Evolutionary conservation across 176 grass and related monocot genomes (phyloP).

Genomic region (Raddia guianensis): DNA sequence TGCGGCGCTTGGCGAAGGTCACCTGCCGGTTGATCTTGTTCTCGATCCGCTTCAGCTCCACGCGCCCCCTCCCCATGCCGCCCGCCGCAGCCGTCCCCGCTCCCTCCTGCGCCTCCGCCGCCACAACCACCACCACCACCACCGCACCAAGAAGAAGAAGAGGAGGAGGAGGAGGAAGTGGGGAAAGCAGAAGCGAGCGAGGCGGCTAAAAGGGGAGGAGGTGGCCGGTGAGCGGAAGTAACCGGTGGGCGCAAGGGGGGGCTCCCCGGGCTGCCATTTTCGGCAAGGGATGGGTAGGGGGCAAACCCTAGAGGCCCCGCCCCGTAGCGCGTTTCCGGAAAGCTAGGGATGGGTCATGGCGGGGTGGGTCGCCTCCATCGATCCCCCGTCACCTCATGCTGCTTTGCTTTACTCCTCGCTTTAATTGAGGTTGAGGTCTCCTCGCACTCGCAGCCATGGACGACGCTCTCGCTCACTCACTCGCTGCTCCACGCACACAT

Average conservation of each 20-base stretch:
- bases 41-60: conserved; percentile 74
- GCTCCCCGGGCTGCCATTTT: conserved; percentile 36
- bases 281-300: conserved; percentile 41
- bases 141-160: not conserved
- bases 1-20: conserved; percentile 73
- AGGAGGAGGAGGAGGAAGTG: not conserved
- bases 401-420: not conserved
- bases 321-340: conserved; percentile 50
- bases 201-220: not conserved
- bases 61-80: conserved; percentile 53
- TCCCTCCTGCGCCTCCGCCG: not conserved
- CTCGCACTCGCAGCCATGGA: no score
- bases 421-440: no score
- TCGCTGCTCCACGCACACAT: not conserved
- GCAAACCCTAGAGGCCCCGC: conserved; percentile 47
- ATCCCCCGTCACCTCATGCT: not conserved
- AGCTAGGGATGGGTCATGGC: conserved; percentile 19
- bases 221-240: not conserved
- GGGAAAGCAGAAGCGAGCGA: not conserved
- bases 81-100: not conserved
- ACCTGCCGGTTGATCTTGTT: conserved; percentile 86
- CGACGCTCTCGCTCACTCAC: no score
- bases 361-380: conserved; percentile 1
- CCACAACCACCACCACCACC: conserved; percentile 13
- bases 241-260: conserved; percentile 36